Evolutionary conservation across 73 alveolate genomes (phyloP).

Genomic region (Paramecium pentaurelia): DNA sequence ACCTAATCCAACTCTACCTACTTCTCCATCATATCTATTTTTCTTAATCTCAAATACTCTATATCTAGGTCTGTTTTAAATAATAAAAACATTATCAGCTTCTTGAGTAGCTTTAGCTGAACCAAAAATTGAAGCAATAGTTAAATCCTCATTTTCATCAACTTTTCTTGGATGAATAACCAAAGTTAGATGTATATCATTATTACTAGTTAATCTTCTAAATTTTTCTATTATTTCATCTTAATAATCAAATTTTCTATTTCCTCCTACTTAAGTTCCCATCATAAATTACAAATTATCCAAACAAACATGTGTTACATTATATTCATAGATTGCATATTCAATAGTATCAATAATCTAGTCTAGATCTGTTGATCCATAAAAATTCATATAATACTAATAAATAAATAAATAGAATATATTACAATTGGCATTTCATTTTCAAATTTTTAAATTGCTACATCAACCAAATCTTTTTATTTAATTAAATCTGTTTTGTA

Average conservation of each 20-base stretch:
- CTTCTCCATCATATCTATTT: conserved; percentile 88
- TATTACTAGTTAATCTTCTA: conserved; percentile 75
- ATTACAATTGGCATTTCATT: neutral
- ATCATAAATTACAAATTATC: conserved; percentile 91
- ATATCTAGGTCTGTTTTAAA: conserved; percentile 73
- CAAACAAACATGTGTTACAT: conserved; percentile 73
- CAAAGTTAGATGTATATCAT: conserved; percentile 76
- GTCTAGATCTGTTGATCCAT: conserved; percentile 80
- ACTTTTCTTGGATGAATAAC: conserved; percentile 93
- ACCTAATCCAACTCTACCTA: conserved; percentile 76
- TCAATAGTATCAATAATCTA: conserved; percentile 75
- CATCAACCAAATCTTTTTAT: conserved; percentile 47
- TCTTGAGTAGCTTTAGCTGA: conserved; percentile 89
- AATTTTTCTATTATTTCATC: conserved; percentile 72
- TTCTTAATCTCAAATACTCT: conserved; percentile 78
- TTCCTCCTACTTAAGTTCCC: conserved; percentile 76
- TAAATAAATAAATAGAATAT: conserved; percentile 16
- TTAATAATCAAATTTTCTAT: conserved; percentile 76
- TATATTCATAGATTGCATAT: conserved; percentile 83
- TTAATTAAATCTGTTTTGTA: conserved; percentile 60
- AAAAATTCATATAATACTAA: conserved; percentile 80
- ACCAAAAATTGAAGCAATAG: conserved; percentile 83
- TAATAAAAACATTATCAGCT: conserved; percentile 82
- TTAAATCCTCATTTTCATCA: conserved; percentile 84
- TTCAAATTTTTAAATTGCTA: conserved; percentile 63